Percentiles rank a stretch among this genome's conserved stretches.
These are phyloP conservation scores for Lasiosphaeria hispida DNA, from an alignment of 495 filamentous ascomycete species.

Conservation along the genomic window DNA sequence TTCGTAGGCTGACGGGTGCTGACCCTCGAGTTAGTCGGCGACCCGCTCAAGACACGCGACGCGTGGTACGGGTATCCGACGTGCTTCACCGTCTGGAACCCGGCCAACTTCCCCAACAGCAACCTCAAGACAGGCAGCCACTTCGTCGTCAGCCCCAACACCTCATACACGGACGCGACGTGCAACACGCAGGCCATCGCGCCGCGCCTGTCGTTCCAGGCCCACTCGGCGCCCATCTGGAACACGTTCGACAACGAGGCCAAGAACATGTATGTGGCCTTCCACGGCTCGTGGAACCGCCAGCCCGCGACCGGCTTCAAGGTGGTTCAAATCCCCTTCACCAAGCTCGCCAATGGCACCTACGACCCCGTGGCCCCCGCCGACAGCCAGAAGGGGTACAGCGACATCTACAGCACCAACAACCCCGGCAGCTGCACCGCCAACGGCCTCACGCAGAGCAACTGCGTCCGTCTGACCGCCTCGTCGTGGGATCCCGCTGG, in stretches of 20 bases:
- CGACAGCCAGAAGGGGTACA: constrained; percentile 30
- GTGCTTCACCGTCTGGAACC: constrained; percentile 63
- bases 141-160: constrained; percentile 48
- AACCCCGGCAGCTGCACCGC: constrained; percentile 38
- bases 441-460: constrained; percentile 38
- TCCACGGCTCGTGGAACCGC: constrained; percentile 60
- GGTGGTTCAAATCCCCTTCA: constrained; percentile 46
- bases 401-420: constrained; percentile 30
- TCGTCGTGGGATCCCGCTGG: constrained; percentile 38
- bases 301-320: constrained; percentile 52
- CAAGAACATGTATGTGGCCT: constrained; percentile 52
- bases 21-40: constrained; percentile 47
- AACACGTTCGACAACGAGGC: constrained; percentile 42
- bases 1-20: neutral
- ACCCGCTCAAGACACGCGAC: constrained; percentile 40
- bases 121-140: constrained; percentile 48
- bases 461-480: constrained; percentile 38
- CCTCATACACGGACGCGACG: constrained; percentile 45
- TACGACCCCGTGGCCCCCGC: constrained; percentile 35
- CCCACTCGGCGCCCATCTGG: constrained; percentile 57
- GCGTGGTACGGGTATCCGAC: constrained; percentile 63
- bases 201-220: constrained; percentile 52
- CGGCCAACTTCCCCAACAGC: constrained; percentile 44
- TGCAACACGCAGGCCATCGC: constrained; percentile 42
- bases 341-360: constrained; percentile 32